These are phyloP conservation scores for Aspergillus sp. DNA, from an alignment of 2,329 filamentous ascomycete genomes.

Conservation along the genomic window DNA sequence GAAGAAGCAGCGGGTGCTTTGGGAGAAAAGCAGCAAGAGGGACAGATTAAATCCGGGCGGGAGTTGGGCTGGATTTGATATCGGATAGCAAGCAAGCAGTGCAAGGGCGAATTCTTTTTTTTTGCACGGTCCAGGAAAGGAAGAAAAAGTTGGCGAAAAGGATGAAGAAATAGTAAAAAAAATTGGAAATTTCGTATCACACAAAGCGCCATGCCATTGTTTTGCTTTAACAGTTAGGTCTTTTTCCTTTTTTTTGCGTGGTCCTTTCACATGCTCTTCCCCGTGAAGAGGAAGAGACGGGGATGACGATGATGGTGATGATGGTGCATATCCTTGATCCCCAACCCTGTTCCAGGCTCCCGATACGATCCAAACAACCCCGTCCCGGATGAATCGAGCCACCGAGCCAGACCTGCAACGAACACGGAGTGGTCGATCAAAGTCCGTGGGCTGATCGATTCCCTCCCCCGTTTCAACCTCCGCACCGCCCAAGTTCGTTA, in stretches of 20 bases:
- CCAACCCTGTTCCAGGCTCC: conserved; percentile 22
- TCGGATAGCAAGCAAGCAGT: background rate
- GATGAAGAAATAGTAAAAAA: conserved; percentile 20
- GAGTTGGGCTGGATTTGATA: background rate
- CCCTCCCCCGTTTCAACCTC: conserved; percentile 38
- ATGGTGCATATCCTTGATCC: conserved; percentile 15
- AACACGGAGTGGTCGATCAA: conserved; percentile 34
- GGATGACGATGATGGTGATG: conserved; percentile 13
- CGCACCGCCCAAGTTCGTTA: conserved; percentile 41
- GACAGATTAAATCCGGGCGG: background rate
- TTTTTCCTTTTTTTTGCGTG: conserved; percentile 23
- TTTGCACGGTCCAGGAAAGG: background rate
- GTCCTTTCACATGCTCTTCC: conserved; percentile 12
- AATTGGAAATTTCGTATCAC: conserved; percentile 25
- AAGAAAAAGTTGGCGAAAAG: conserved; percentile 4
- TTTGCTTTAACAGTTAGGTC: conserved; percentile 27
- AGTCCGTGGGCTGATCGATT: conserved; percentile 33
- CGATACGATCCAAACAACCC: conserved; percentile 13
- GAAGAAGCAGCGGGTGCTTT: background rate
- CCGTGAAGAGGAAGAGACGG: conserved; percentile 16
- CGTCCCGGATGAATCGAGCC: conserved; percentile 25
- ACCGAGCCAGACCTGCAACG: conserved; percentile 25
- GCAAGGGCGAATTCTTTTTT: background rate
- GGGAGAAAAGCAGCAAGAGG: background rate
- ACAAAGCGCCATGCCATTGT: conserved; percentile 33